A percentile compares a stretch with the other conserved stretches of the same genome.
Conservation (phyloP, 2,329 filamentous ascomycete species). For the Tolypocladium sp. region DNA sequence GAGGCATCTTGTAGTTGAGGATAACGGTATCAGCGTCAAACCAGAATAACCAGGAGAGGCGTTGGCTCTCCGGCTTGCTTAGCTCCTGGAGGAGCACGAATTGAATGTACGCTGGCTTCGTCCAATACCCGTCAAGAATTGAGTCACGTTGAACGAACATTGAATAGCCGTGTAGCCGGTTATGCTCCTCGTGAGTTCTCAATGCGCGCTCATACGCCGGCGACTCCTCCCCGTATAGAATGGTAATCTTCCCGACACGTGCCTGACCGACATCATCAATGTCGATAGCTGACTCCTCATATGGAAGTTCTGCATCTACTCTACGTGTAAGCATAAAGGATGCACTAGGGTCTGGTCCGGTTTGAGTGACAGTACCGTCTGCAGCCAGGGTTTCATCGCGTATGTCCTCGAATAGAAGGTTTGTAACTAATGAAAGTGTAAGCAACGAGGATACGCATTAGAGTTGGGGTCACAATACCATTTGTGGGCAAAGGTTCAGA, state of each 20-base stretch:
- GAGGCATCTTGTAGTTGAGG: not conserved
- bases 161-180: not conserved
- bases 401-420: not conserved
- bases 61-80: not conserved
- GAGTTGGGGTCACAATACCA: not conserved
- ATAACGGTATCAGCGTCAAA: not conserved
- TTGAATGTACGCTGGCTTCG: not conserved
- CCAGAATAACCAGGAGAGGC: not conserved
- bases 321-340: not conserved
- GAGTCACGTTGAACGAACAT: not conserved
- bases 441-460: not conserved
- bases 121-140: not conserved
- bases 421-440: not conserved
- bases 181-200: not conserved
- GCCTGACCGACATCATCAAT: not conserved
- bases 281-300: not conserved
- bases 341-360: not conserved
- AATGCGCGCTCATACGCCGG: not conserved
- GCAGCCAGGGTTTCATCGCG: not conserved
- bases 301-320: not conserved
- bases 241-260: not conserved
- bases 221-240: not conserved
- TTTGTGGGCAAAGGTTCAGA: not conserved
- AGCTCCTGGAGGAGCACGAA: not conserved
- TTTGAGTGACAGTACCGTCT: not conserved